These are phyloP conservation scores for Epichloe sibirici DNA, from an alignment of 2,329 filamentous ascomycete species.

Conservation along the genomic window DNA sequence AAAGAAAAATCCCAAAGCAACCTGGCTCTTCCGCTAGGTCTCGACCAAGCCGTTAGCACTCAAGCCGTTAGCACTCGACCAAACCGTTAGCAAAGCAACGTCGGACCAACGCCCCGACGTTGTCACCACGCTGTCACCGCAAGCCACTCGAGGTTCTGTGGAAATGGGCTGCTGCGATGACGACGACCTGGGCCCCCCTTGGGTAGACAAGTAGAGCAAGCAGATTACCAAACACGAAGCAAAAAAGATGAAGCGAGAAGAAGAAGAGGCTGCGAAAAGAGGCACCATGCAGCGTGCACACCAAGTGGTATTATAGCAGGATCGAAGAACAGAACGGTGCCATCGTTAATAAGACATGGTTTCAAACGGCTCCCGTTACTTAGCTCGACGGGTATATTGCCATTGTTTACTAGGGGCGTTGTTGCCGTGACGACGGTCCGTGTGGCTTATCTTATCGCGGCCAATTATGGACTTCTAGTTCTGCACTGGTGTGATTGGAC, in stretches of 20 bases:
- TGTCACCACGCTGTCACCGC: not conserved
- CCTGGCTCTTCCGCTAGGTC: not conserved
- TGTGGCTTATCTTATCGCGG: slow-evolving; percentile 12
- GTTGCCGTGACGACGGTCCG: slow-evolving; percentile 14
- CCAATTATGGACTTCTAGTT: not conserved
- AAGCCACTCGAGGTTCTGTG: not conserved
- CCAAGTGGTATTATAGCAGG: not conserved
- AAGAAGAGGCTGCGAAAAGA: not conserved
- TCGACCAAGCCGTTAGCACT: not conserved
- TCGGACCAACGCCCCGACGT: not conserved
- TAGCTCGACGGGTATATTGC: not conserved
- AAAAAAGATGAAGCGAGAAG: not conserved
- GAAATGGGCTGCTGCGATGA: not conserved
- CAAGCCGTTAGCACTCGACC: not conserved
- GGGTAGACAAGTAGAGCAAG: not conserved
- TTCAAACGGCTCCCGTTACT: not conserved
- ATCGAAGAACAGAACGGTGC: not conserved
- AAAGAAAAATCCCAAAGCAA: not conserved
- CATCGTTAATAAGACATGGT: slow-evolving; percentile 3
- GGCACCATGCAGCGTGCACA: not conserved
- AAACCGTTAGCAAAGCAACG: not conserved
- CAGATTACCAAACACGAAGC: not conserved
- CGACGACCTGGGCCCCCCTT: not conserved
- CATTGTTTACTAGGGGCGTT: slow-evolving; percentile 14
- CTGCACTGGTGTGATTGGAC: too few relatives aligned